A percentile compares a stretch with the other conserved stretches of the same genome.
Conservation (phyloP, 1,284 basidiomycete genomes). For the Pseudozyma tsukubaensis region DNA sequence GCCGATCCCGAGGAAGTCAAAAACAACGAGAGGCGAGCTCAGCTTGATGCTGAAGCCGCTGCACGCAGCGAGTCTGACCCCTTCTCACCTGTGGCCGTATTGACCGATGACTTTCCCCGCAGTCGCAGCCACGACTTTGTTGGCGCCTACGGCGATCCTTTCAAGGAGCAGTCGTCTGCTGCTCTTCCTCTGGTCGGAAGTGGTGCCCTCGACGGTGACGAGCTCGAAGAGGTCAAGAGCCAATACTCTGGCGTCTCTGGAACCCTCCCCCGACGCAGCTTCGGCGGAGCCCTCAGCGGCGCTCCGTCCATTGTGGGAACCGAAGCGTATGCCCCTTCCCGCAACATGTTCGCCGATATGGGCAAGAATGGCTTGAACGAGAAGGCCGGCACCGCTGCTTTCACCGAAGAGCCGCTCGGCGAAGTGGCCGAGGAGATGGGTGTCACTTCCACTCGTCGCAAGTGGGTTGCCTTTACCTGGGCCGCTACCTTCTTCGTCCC, state of each 20-base stretch:
- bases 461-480: slow-evolving; percentile 91
- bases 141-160: slow-evolving; percentile 65
- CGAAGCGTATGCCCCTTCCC: slow-evolving; percentile 81
- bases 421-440: slow-evolving; percentile 88
- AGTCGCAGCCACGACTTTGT: slow-evolving; percentile 65
- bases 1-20: slow-evolving; percentile 74
- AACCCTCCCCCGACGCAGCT: slow-evolving; percentile 38
- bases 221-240: slow-evolving; percentile 58
- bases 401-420: slow-evolving; percentile 52
- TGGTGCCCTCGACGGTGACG: slow-evolving; percentile 25
- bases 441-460: slow-evolving; percentile 80
- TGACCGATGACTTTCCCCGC: slow-evolving; percentile 64
- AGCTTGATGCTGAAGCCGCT: slow-evolving; percentile 77
- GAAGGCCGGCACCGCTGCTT: slow-evolving; percentile 51
- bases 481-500: slow-evolving; percentile 93
- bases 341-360: slow-evolving; percentile 88
- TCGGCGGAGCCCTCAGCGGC: slow-evolving; percentile 37
- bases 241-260: slow-evolving; percentile 47
- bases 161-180: slow-evolving; percentile 68
- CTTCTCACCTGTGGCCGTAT: slow-evolving; percentile 73
- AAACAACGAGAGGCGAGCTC: slow-evolving; percentile 72
- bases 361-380: slow-evolving; percentile 72
- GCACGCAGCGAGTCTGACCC: slow-evolving; percentile 71
- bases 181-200: slow-evolving; percentile 77
- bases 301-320: slow-evolving; percentile 51